Evolutionary conservation across 1,284 basidiomycete species (phyloP).

Genomic region (Meripilus lineatus): DNA sequence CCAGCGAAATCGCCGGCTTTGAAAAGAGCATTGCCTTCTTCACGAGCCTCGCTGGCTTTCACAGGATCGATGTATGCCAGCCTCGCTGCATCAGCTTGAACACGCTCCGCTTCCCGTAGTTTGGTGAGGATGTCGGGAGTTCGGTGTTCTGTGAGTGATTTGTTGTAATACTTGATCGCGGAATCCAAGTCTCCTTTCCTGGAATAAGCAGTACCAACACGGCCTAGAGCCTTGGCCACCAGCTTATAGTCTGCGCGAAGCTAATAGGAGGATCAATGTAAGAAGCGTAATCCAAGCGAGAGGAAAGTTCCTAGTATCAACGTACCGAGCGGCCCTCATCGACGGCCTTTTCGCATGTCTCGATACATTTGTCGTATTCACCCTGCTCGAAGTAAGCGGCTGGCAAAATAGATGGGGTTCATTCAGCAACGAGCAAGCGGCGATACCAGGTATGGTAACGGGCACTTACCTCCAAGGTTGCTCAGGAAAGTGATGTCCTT

Average conservation of each 20-base stretch:
- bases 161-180: constrained; percentile 88
- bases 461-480: constrained; percentile 72
- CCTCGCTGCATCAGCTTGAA: constrained; percentile 73
- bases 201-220: constrained; percentile 83
- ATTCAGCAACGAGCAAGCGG: not conserved
- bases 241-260: constrained; percentile 79
- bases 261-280: constrained; percentile 34
- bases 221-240: constrained; percentile 84
- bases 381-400: constrained; percentile 94
- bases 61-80: constrained; percentile 89
- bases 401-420: constrained; percentile 21
- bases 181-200: constrained; percentile 76
- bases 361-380: constrained; percentile 87
- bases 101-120: constrained; percentile 81
- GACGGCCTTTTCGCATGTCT: constrained; percentile 90
- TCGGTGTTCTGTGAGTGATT: constrained; percentile 95
- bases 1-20: constrained; percentile 88
- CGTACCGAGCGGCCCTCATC: constrained; percentile 83
- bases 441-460: not conserved
- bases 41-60: constrained; percentile 80
- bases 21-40: constrained; percentile 91
- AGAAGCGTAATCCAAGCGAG: too few species aligned
- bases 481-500: constrained; percentile 94
- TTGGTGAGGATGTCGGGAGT: constrained; percentile 92
- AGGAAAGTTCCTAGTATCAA: constrained; percentile 2